Evolutionary conservation across 2,329 filamentous ascomycete species (phyloP), one percentile per base, ranked within the genome.

Genomic region (Pochonia chlamydosporia): DNA sequence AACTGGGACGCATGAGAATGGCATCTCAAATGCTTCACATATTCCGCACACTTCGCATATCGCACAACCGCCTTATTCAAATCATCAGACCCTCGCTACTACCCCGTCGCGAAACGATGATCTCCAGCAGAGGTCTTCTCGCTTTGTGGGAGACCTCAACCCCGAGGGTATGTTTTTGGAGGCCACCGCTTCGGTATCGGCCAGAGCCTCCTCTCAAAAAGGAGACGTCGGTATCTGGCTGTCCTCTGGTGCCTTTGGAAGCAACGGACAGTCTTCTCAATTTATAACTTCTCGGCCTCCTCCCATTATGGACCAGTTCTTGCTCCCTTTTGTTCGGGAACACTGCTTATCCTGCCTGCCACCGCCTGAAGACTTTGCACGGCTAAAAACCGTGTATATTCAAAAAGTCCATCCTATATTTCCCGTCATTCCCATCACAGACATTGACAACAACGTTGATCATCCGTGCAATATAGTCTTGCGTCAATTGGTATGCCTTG

Each of bases 101-200:
- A 33, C 10, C 13, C 40, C 36, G 8, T 14, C 43, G 9, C 43
- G 30, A 20, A 35, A n/a, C 16, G 36, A 45, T 37, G 11, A 28
- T 3, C 45, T 36, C 42, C 39, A 42, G 24, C 49, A 48, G 9
- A 58, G 59, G 33, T 63, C 65, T 1, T 67, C 66, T 1, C 73
- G 78, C 6, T 82, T 81, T 46, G 73, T 82, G 31, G 77, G 78
- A 16, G 78, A 82, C 54, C 56, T 81, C 24, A 82, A 79, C 52
- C 79, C 79, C 2, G 79, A 82, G 57, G 74, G 74, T 49, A 75
- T 82, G 58, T 78, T 83, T 47, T 68, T 79, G 54, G 75, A 80
- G 53, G 77, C 75, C 2, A 75, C 75, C 2, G 63, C 63, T 3
- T 62, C 64, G 3, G 57, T 56, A 6, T 62, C 63, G 0, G 46